Conservation (phyloP, 805 yeast species). For the Monosporozyma aerobia region DNA sequence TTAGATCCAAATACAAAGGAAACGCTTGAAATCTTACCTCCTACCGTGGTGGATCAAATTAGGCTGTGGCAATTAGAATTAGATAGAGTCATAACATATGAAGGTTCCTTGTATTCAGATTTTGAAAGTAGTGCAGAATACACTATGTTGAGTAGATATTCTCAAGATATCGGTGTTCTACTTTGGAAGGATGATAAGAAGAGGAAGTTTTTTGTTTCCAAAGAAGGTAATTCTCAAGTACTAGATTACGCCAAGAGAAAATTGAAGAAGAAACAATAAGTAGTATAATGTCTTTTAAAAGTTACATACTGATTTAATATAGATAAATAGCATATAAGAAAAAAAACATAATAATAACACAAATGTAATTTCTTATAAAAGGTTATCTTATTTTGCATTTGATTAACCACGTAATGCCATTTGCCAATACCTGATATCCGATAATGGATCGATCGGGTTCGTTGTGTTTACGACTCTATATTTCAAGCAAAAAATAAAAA, state of each 20-base stretch:
- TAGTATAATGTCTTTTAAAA: background rate
- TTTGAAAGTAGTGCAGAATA: slow-evolving; percentile 72
- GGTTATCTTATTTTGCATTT: no score
- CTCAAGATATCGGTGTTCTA: slow-evolving; percentile 83
- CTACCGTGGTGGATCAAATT: slow-evolving; percentile 95
- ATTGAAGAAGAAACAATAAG: slow-evolving; percentile 9
- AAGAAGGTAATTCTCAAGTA: slow-evolving; percentile 81
- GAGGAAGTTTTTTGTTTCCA: slow-evolving; percentile 74
- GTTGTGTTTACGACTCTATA: no score
- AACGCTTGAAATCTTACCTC: slow-evolving; percentile 64
- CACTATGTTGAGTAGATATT: slow-evolving; percentile 61
- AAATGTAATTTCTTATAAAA: no score
- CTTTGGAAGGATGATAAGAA: slow-evolving; percentile 73
- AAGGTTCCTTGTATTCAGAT: slow-evolving; percentile 83
- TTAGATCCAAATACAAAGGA: slow-evolving; percentile 41
- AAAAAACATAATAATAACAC: background rate
- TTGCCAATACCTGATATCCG: no score
- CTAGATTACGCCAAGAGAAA: slow-evolving; percentile 76
- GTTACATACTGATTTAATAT: background rate
- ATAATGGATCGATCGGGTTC: no score
- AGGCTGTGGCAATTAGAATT: slow-evolving; percentile 92
- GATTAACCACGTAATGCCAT: no score
- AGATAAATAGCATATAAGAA: background rate
- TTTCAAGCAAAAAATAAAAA: background rate
- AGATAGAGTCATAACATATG: slow-evolving; percentile 80